phyloP scores from a whole-genome alignment of 2,329 filamentous ascomycete genomes.

The Calycina marina region DNA sequence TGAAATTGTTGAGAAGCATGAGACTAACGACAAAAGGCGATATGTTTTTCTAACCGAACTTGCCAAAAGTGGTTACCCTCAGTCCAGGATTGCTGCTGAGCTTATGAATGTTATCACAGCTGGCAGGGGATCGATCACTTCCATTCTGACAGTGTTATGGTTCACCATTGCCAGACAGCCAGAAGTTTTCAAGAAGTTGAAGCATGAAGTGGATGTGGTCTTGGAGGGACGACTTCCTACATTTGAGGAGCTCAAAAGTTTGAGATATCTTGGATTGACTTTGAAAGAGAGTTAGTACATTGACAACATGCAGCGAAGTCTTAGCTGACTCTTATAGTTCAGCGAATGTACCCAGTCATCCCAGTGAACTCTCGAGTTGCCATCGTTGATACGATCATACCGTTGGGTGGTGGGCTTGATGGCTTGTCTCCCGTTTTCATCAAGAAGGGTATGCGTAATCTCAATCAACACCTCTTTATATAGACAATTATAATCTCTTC shows the following conservation, averaged over 20 bases:
- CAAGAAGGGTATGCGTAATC: too few relatives aligned
- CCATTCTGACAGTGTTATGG: constrained; percentile 19
- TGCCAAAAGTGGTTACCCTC: constrained; percentile 29
- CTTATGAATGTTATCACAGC: constrained; percentile 10
- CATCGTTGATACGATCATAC: constrained; percentile 24
- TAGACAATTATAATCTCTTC: too few relatives aligned
- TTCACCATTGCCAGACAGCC: constrained; percentile 6
- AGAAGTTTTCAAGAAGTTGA: constrained; percentile 5
- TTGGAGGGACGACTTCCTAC: constrained; percentile 11
- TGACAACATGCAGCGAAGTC: not conserved
- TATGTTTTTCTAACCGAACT: constrained; percentile 35
- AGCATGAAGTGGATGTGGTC: constrained; percentile 7
- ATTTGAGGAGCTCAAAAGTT: not conserved
- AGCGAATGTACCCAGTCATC: constrained; percentile 14
- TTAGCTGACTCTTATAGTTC: not conserved
- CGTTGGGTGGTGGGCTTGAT: constrained; percentile 17
- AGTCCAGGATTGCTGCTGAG: constrained; percentile 2
- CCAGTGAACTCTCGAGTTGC: constrained; percentile 34
- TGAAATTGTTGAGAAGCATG: constrained; percentile 6
- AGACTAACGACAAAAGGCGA: constrained; percentile 11
- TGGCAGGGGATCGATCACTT: constrained; percentile 10
- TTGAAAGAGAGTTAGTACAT: not conserved
- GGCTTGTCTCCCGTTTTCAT: constrained; percentile 7
- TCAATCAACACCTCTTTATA: too few relatives aligned
- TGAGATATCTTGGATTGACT: not conserved